Conservation (phyloP, 768 basidiomycete species). For the Tricholoma terreum region DNA sequence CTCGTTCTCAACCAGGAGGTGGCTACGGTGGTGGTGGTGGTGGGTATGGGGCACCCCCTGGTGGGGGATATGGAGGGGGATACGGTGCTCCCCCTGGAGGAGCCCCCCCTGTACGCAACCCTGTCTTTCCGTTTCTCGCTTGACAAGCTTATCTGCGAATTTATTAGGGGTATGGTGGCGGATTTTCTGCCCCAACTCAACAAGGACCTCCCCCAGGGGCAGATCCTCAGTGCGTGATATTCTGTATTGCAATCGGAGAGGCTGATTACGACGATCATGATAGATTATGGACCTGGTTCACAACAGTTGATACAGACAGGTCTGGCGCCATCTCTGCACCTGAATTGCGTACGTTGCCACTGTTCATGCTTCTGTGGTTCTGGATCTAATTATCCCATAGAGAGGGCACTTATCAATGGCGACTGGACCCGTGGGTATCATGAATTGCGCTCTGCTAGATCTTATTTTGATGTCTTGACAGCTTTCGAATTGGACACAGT, state of each 20-base stretch:
- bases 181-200: slow-evolving; percentile 32
- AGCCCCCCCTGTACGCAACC: slow-evolving; percentile 17
- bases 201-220: slow-evolving; percentile 59
- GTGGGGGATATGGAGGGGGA: slow-evolving; percentile 22
- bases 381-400: slow-evolving; percentile 22
- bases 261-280: neutral
- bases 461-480: slow-evolving; percentile 23
- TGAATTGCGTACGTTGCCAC: slow-evolving; percentile 59
- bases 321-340: slow-evolving; percentile 62
- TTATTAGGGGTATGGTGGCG: slow-evolving; percentile 35
- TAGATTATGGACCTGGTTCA: slow-evolving; percentile 76
- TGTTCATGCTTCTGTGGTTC: neutral
- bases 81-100: slow-evolving; percentile 23
- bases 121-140: neutral
- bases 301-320: slow-evolving; percentile 63
- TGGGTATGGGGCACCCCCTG: slow-evolving; percentile 21
- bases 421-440: slow-evolving; percentile 71
- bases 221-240: slow-evolving; percentile 65
- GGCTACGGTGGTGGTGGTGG: slow-evolving; percentile 11
- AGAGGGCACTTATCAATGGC: slow-evolving; percentile 50
- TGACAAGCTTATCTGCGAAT: neutral
- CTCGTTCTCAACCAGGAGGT: slow-evolving; percentile 12
- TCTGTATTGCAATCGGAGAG: neutral
- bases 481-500: slow-evolving; percentile 86
- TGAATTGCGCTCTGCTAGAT: neutral